Conservation (phyloP, 2,329 filamentous ascomycete species). For the Penicillium expansum region DNA sequence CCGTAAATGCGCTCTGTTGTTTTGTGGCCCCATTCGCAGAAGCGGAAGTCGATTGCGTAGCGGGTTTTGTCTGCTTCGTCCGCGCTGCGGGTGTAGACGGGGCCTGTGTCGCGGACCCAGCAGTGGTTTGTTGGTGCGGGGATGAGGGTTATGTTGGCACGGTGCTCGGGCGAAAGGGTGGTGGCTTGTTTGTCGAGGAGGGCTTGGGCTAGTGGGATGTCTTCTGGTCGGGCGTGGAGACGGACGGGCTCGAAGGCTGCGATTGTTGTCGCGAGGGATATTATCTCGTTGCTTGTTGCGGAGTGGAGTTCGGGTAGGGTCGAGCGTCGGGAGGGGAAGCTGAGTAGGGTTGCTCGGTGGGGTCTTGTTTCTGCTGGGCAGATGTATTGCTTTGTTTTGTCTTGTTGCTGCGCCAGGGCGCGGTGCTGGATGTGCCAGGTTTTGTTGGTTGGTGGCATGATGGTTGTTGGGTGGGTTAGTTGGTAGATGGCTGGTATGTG, state of each 20-base stretch:
- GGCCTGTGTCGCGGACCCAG: conserved; percentile 34
- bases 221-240: conserved; percentile 28
- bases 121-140: conserved; percentile 24
- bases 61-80: conserved; percentile 10
- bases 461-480: not conserved
- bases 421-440: conserved; percentile 10
- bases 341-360: conserved; percentile 28
- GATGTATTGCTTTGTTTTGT: conserved; percentile 16
- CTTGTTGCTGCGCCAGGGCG: conserved; percentile 5
- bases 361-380: conserved; percentile 24
- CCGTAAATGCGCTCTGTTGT: conserved; percentile 18
- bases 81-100: conserved; percentile 24
- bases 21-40: conserved; percentile 27
- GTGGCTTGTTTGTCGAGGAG: conserved; percentile 11
- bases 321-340: conserved; percentile 27
- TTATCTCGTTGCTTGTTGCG: conserved; percentile 25
- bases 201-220: conserved; percentile 13
- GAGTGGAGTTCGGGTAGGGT: conserved; percentile 22
- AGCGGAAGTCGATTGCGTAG: conserved; percentile 23
- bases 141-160: conserved; percentile 19
- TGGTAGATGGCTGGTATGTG: not conserved
- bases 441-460: conserved; percentile 15
- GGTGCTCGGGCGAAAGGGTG: not conserved
- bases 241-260: conserved; percentile 34
- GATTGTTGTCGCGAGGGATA: conserved; percentile 28